Conservation (phyloP, 805 yeast genomes). For the Spathaspora sp. region DNA sequence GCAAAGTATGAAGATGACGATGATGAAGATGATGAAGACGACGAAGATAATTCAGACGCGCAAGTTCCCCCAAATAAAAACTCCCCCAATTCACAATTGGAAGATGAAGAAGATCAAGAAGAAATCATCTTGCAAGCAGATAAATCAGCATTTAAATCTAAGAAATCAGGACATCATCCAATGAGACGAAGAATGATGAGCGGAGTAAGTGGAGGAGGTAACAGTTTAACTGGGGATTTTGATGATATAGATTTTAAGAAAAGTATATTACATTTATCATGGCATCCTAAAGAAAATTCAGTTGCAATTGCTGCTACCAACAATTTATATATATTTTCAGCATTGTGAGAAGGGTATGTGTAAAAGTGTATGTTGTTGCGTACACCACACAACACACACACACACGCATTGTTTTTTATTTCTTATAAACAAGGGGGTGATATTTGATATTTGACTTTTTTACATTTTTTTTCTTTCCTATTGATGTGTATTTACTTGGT, state of each 20-base stretch:
- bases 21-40: conserved; percentile 23
- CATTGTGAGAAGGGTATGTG: conserved; percentile 29
- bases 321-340: conserved; percentile 81
- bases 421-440: no score
- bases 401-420: no score
- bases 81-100: conserved; percentile 29
- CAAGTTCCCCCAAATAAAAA: conserved; percentile 23
- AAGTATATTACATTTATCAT: conserved; percentile 89
- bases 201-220: conserved; percentile 42
- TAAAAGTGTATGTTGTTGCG: no score
- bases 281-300: conserved; percentile 97
- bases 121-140: conserved; percentile 93
- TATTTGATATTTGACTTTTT: no score
- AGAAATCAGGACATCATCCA: conserved; percentile 47
- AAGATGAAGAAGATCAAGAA: conserved; percentile 33
- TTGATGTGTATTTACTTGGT: no score
- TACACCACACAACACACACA: no score
- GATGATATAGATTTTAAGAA: conserved; percentile 90
- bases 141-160: conserved; percentile 88
- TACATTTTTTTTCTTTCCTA: no score
- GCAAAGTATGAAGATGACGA: conserved; percentile 34
- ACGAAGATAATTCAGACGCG: conserved; percentile 12
- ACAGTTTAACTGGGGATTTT: conserved; percentile 43
- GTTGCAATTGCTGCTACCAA: conserved; percentile 99
- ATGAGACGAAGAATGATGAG: conserved; percentile 50